These are phyloP conservation scores for Suillus brevipes DNA, from an alignment of 768 basidiomycete genomes.

Conservation along the genomic window DNA sequence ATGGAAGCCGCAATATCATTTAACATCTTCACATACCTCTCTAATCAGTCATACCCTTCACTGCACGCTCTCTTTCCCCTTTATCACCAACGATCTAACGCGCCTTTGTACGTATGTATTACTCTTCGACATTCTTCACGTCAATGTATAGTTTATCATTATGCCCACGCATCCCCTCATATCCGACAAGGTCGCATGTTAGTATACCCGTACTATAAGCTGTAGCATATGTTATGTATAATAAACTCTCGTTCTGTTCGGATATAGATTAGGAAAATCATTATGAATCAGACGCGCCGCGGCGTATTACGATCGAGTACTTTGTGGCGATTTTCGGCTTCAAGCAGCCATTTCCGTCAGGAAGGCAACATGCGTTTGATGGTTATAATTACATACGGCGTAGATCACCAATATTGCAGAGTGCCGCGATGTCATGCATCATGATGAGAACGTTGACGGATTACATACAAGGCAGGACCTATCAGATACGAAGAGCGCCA, in stretches of 20 bases:
- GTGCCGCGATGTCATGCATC: background rate
- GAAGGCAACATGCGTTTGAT: background rate
- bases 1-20: background rate
- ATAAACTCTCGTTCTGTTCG: background rate
- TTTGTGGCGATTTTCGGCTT: background rate
- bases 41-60: background rate
- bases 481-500: background rate
- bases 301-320: background rate
- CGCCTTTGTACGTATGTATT: background rate
- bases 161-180: slow-evolving; percentile 1
- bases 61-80: background rate
- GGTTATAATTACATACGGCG: background rate
- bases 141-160: background rate
- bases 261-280: background rate
- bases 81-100: background rate
- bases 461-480: background rate
- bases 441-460: background rate
- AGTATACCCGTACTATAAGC: background rate
- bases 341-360: background rate
- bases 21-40: background rate
- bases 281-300: background rate
- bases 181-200: background rate
- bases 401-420: background rate
- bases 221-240: slow-evolving; percentile 1
- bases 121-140: background rate